phyloP scores from a whole-genome alignment of 768 basidiomycete species.

The Solioccasus polychromus region DNA sequence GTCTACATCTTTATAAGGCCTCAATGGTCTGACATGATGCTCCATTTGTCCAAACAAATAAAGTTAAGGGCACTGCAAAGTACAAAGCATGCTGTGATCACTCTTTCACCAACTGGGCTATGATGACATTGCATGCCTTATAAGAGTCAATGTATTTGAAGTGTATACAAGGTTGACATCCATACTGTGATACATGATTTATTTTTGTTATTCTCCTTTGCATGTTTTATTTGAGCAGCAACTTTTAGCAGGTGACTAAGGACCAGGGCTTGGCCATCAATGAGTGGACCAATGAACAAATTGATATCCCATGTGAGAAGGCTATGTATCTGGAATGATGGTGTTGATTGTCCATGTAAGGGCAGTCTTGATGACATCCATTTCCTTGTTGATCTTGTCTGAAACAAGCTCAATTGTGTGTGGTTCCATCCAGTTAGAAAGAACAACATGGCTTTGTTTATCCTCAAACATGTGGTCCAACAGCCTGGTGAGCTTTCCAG shows the following conservation, averaged over 20 bases:
- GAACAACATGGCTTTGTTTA: neutral
- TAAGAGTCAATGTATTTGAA: neutral
- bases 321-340: neutral
- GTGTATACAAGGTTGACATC: neutral
- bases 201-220: conserved; percentile 1
- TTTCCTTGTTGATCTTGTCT: neutral
- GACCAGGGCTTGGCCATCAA: no score
- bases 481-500: neutral
- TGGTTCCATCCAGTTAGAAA: neutral
- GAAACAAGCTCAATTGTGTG: neutral
- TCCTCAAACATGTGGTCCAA: neutral
- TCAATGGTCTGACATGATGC: conserved; percentile 1
- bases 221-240: neutral
- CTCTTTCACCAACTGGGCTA: neutral
- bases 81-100: neutral
- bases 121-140: conserved; percentile 5
- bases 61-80: neutral
- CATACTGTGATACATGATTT: conserved; percentile 1
- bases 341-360: neutral
- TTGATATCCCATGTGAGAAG: neutral
- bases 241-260: no score
- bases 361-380: neutral
- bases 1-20: neutral
- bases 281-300: neutral
- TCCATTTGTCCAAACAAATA: conserved; percentile 2